Evolutionary conservation across 768 basidiomycete genomes (phyloP).

Genomic region (Russula sp.): DNA sequence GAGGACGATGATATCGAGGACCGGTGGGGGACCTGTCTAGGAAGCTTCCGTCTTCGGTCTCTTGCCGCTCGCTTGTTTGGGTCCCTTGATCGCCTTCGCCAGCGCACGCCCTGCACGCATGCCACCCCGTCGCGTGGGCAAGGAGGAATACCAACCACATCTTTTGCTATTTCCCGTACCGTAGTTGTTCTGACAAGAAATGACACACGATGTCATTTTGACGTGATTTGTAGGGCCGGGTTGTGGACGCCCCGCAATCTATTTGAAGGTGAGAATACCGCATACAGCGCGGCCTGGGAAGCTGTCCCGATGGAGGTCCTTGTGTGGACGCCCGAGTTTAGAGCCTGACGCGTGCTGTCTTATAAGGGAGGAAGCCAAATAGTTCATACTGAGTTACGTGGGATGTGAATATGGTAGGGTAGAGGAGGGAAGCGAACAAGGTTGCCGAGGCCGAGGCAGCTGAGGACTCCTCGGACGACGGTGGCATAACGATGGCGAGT

Average conservation of each 20-base stretch:
- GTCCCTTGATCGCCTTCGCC: too few relatives aligned
- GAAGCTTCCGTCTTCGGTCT: too few relatives aligned
- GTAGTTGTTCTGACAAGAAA: constrained; percentile 56
- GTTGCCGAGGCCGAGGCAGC: constrained; percentile 22
- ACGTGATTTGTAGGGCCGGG: constrained; percentile 74
- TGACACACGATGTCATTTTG: constrained; percentile 65
- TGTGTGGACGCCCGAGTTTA: constrained; percentile 52
- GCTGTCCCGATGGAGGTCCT: constrained; percentile 53
- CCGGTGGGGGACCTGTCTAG: neutral
- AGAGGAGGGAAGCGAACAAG: constrained; percentile 14
- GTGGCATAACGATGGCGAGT: neutral
- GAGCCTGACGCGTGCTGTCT: constrained; percentile 42
- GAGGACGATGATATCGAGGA: constrained; percentile 31
- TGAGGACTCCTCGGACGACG: too few relatives aligned
- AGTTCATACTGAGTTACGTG: constrained; percentile 16
- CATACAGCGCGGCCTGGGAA: neutral
- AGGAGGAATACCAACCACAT: too few relatives aligned
- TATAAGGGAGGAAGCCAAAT: too few relatives aligned
- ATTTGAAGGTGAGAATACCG: neutral
- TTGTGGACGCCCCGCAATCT: constrained; percentile 71
- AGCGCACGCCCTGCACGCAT: too few relatives aligned
- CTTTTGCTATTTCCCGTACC: constrained; percentile 47
- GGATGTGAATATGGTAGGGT: constrained; percentile 14
- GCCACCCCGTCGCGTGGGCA: too few relatives aligned
- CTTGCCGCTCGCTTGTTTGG: too few relatives aligned